Base-by-base conservation (phyloP, 495 filamentous ascomycete species). In the Penicillium bovifimosum region DNA sequence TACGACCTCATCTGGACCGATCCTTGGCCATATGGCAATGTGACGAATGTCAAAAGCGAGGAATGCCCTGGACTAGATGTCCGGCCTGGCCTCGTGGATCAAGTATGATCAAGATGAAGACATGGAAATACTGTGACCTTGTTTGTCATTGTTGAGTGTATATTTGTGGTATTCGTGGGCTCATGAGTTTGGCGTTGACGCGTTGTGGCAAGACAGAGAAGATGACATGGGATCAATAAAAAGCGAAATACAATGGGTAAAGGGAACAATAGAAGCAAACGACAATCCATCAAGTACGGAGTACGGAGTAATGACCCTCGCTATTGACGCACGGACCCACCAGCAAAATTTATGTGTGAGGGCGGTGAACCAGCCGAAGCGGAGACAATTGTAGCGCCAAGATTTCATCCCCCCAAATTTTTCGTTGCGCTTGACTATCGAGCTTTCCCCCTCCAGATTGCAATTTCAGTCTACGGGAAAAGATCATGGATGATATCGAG, bases 1-100 rank as follows among this genome's bases (percentile, higher is more conserved):
- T 78, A 65, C 41, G 69, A 79, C 43, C 34, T 80, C 14, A 75
- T 80, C 43, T 80, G 76, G 76, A 78, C 72, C 0, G 66, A 73
- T 48, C 72, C 70, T 0, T 66, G 53, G 14, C 66, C 70, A 6
- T 78, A 74, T 55, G 51, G 56, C 24, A 60, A 64, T 10, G 62
- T 79, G 34, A 75, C 71, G 0, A 43, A 55, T 11, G 50, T 65
- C 11, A 58, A 55, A 13, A 70, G 66, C 9, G 75, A 79, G 58
- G 50, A 61, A 7, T 79, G 76, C 51, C 67, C 74, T 28, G 72
- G 66, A 0, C 49, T 80, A 38, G 76, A 79, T 56, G 14, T 44
- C 1, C 24, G 32, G 6, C 18, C 41, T 16, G 46, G 29, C 5
- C 47, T 68, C 32, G 48, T 54, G n/a, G 47, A 52, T 3, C 63